Evolutionary conservation across 176 grass and related monocot genomes (phyloP), one percentile per base, ranked within the genome.

Genomic region (Oryza punctata): DNA sequence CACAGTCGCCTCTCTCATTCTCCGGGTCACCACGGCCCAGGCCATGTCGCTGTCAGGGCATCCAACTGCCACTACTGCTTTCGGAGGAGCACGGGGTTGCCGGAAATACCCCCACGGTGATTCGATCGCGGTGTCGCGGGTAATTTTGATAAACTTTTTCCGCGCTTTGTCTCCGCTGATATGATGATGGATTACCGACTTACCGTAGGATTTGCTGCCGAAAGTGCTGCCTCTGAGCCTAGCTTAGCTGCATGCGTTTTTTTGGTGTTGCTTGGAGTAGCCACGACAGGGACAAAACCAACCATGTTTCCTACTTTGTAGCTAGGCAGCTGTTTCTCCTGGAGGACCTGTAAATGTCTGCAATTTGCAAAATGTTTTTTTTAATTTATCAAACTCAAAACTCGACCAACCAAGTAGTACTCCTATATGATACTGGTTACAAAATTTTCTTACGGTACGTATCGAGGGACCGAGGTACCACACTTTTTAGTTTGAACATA

Each of bases 151-250:
- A 69, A 18, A 30, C 72, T 64, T 72, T 64, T 65, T 27, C 60
- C 15, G 21, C 44, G n/a, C 59, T 30, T 63, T 76, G 59, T 77
- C 82, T 84, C 45, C 4, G 72, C 43, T 49, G 79, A 46, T 46
- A 90, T 86, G 88, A 90, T 86, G 79, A 82, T 18, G 68, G 79
- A 86, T 90, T 90, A 86, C 84, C 84, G 84, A 78, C 84, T 86
- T 16, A 73, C 45, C 79, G 60, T 82, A 78, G 59, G 79, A 77
- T 90, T 89, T 86, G 69, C 47, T 90, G 83, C 88, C 88, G 88
- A 90, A 90, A 90, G 88, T 67, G 88, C 67, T 14, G 54, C 78
- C 82, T 89, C 71, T 12, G 13, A n/a, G n/a, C 78, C 72, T 85
- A 81, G 80, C 50, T 77, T 76, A 76, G 78, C 54, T 70, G 66